These are phyloP conservation scores for Colletotrichum limetticola DNA, from an alignment of 2,329 filamentous ascomycete genomes.

Conservation along the genomic window DNA sequence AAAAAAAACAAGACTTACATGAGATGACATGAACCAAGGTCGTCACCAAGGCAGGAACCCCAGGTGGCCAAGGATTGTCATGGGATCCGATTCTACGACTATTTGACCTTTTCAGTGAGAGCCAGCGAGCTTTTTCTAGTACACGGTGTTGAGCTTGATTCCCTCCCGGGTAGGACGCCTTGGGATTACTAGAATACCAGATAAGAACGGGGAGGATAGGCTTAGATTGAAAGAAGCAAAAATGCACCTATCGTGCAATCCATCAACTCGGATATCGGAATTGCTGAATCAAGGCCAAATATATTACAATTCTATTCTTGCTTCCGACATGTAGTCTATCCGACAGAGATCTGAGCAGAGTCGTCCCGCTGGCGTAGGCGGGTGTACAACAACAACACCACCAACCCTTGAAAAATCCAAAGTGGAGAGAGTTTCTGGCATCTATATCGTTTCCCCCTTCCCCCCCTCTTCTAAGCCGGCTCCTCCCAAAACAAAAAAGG, in stretches of 20 bases:
- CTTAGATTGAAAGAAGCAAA: background rate
- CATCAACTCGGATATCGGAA: background rate
- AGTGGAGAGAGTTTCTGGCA: slow-evolving; percentile 22
- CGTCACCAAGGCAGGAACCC: slow-evolving; percentile 19
- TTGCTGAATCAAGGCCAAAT: slow-evolving; percentile 12
- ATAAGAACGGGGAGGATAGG: background rate
- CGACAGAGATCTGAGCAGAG: background rate
- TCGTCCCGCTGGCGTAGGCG: background rate
- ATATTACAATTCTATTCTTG: slow-evolving; percentile 20
- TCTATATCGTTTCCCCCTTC: background rate
- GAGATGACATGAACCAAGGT: background rate
- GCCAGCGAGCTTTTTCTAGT: background rate
- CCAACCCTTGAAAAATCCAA: background rate
- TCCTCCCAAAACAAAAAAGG: background rate
- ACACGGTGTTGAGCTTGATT: background rate
- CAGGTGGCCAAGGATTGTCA: background rate
- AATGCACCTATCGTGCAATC: background rate
- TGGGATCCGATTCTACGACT: background rate
- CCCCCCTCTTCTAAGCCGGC: background rate
- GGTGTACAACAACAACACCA: background rate
- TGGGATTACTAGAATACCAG: background rate
- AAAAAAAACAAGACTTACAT: background rate
- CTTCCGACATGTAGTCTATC: background rate
- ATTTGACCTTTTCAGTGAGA: background rate
- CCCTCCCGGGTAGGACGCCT: background rate